Evolutionary conservation across 768 basidiomycete species (phyloP).

Genomic region (Amyloporia xantha): DNA sequence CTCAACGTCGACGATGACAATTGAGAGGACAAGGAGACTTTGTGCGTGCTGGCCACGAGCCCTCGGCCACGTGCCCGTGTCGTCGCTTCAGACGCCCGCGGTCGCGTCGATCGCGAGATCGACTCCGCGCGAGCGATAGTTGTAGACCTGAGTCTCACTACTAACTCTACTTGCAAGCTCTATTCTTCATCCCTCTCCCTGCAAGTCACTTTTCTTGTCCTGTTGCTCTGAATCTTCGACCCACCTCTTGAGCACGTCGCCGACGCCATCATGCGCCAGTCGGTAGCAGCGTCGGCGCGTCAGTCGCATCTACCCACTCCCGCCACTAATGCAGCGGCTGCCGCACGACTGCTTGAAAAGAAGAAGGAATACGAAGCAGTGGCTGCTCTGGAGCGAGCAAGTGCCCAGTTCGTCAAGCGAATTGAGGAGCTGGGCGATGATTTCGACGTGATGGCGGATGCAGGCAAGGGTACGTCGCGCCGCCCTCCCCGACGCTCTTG

Average conservation of each 20-base stretch:
- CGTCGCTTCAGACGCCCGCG: not conserved
- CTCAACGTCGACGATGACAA: slow-evolving; percentile 8
- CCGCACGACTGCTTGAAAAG: slow-evolving; percentile 61
- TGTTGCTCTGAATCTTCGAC: too few species aligned
- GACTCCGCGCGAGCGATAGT: too few species aligned
- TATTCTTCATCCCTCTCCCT: too few species aligned
- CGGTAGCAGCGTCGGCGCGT: slow-evolving; percentile 43
- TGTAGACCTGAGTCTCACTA: too few species aligned
- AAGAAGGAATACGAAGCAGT: slow-evolving; percentile 79
- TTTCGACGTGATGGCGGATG: slow-evolving; percentile 71
- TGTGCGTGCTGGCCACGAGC: not conserved
- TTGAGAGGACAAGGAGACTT: slow-evolving; percentile 1
- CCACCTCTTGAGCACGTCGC: too few species aligned
- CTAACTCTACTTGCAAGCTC: too few species aligned
- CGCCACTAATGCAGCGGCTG: slow-evolving; percentile 39
- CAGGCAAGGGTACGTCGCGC: slow-evolving; percentile 58
- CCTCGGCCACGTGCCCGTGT: not conserved
- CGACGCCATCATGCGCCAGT: slow-evolving; percentile 67
- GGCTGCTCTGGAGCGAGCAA: slow-evolving; percentile 61
- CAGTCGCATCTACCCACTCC: slow-evolving; percentile 40
- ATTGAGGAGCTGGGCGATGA: slow-evolving; percentile 66
- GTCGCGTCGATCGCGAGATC: too few species aligned
- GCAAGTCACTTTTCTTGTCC: too few species aligned
- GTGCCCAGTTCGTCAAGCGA: slow-evolving; percentile 55
- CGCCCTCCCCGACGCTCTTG: too few species aligned